Base-by-base conservation (phyloP, 148 eudicot species). In the Linanthus parryae region DNA sequence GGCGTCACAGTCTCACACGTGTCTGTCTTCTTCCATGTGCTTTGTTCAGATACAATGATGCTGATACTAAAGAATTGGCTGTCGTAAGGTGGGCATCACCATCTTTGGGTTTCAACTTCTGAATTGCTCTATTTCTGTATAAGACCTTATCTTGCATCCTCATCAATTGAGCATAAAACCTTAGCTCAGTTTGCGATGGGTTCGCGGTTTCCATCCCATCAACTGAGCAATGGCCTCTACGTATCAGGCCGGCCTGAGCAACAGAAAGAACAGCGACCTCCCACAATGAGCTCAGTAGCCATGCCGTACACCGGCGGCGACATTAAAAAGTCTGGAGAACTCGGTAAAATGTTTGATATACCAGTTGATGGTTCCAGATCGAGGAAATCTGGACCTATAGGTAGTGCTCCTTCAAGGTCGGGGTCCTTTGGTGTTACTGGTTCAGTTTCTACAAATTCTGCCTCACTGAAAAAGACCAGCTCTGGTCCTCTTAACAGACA, bases 401-500 rank as follows among this genome's bases (percentile, higher is more conserved):
- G 37, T 51, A 67, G 40, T 67, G 89, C 74, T 22, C 89, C 95
- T 45, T 66, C 73, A n/a, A 82, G 95, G 54, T 79, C 86, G 5
- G 83, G 86, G 7, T 85, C 95, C 14, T 85, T 85, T 63, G 89
- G 86, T 41, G 95, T 75, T 44, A 16, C 66, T 56, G 41, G 73
- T 47, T 57, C 55, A 44, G 82, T 74, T 3, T 69, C 67, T 47
- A 46, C 80, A 42, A 77, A 85, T 20, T 76, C 85, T 20, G 60
- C 61, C 45, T 71, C 89, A 25, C 13, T 85, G 33, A 85, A 85
- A 60, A 85, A 85, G 57, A 67, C 84, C 4, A 85, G 73, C 61
- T 85, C 95, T 52, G 95, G 95, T 36, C 95, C 95, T n/a, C 76
- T 85, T 1, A 85, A 85, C 71, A 82, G 81, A 58, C 95, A 85